Conservation (phyloP, 495 filamentous ascomycete species). For the Aspergillus saccharolyticus region DNA sequence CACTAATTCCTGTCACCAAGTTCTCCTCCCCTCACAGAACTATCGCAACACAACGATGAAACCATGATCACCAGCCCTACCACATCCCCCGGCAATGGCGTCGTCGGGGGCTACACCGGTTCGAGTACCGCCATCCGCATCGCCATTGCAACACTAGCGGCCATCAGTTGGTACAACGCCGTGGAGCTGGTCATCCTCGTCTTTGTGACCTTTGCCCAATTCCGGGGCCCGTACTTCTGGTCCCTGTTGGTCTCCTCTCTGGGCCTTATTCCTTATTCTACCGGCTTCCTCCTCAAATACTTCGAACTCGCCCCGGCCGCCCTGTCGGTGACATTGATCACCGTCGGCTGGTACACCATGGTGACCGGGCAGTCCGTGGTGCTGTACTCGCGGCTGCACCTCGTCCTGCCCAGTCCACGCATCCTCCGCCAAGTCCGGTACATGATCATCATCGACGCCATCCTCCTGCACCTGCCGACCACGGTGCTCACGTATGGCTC, state of each 20-base stretch:
- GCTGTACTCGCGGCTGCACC: conserved; percentile 62
- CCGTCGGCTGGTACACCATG: conserved; percentile 58
- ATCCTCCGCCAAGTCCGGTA: conserved; percentile 46
- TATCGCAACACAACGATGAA: conserved; percentile 3
- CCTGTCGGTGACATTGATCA: conserved; percentile 42
- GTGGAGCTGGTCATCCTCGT: conserved; percentile 51
- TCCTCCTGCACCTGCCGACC: conserved; percentile 52
- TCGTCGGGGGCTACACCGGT: conserved; percentile 39
- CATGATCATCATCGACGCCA: conserved; percentile 56
- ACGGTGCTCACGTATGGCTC: conserved; percentile 53
- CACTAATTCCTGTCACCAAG: too few relatives aligned
- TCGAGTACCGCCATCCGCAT: conserved; percentile 34
- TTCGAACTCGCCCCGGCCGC: conserved; percentile 44
- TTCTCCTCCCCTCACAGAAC: too few relatives aligned
- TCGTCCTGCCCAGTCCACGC: conserved; percentile 48
- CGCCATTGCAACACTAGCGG: conserved; percentile 50
- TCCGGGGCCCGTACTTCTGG: conserved; percentile 56
- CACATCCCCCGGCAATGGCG: conserved; percentile 34
- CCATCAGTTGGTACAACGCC: conserved; percentile 52
- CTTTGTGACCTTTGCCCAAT: conserved; percentile 50
- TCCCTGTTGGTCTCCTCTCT: conserved; percentile 47
- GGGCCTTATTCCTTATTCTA: conserved; percentile 52
- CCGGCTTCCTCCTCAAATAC: conserved; percentile 60
- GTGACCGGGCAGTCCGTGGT: conserved; percentile 64
- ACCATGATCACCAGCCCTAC: conserved; percentile 22